A percentile compares a stretch with the other conserved stretches of the same genome.
These are phyloP conservation scores for Suhomyces chickasaworum DNA, from an alignment of 1,139 yeast genomes.

Conservation along the genomic window DNA sequence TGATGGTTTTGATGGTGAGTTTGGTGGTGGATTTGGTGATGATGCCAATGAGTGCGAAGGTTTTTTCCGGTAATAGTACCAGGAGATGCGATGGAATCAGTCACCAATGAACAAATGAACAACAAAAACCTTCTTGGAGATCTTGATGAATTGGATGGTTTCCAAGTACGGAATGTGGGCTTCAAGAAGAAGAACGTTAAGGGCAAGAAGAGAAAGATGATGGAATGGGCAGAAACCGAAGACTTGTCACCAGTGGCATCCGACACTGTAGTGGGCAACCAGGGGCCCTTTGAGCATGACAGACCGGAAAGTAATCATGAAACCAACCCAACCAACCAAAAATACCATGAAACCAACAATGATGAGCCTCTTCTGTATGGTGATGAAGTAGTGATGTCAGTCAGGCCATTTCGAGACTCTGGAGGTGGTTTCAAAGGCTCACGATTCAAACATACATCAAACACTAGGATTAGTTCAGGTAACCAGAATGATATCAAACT, in stretches of 20 bases:
- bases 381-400: not conserved
- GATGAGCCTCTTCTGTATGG: not conserved
- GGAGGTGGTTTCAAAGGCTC: not conserved
- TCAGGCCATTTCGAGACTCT: not conserved
- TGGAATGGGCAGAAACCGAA: constrained; percentile 2
- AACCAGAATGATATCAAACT: not conserved
- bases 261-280: too few species aligned
- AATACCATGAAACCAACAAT: not conserved
- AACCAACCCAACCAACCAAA: too few species aligned
- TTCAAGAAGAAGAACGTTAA: constrained; percentile 27
- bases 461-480: not conserved
- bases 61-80: not conserved
- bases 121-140: constrained; percentile 12
- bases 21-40: not conserved
- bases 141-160: constrained; percentile 10
- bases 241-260: not conserved
- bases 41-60: not conserved
- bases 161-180: constrained; percentile 12
- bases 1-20: too few species aligned
- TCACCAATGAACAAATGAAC: not conserved
- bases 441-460: not conserved
- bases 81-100: constrained; percentile 3
- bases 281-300: too few species aligned
- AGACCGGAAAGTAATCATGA: too few species aligned
- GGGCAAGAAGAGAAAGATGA: constrained; percentile 7